Evolutionary conservation across 208 protist genomes (phyloP), one percentile per base, ranked within the genome.

Genomic region (Acanthamoeba lenticulata): DNA sequence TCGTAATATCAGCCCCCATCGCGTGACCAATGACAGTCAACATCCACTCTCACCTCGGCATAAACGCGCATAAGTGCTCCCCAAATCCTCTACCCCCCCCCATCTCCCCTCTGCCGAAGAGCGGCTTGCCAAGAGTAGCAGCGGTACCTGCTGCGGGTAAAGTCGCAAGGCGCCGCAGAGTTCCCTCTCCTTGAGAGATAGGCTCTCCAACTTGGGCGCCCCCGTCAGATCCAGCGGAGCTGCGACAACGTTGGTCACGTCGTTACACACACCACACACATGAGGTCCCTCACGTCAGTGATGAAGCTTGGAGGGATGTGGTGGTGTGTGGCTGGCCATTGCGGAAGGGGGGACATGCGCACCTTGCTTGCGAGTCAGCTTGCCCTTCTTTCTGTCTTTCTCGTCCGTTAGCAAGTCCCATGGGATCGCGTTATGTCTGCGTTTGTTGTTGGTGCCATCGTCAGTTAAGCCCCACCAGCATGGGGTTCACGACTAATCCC

Each of bases 161-260:
- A 88, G 38, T 27, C 47, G 42, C 15, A 88, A 44, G 15, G 42
- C 79, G 5, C 45, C 79, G 57, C 79, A 88, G 13, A 88, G 44
- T 32, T 88, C 79, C 44, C 79, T 9, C 21, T 88, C 79, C 45
- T 88, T 88, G 0, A 60, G 79, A 1, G 79, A 62, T 6, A 88
- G 44, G 17, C 42, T 42, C 36, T 88, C 79, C n/a, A 88, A 19
- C 42, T 60, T 60, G 27, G 79, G 79, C 2, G 45, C 42, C 27
- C 45, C 79, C 9, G 79, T 60, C 79, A 88, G 34, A 44, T 88
- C 79, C 79, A 88, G 36, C 2, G 47, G 79, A 38, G 79, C 79
- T 88, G 29, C n/a, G 45, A 19, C 47, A 55, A 19, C 47, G 1
- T 24, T 19, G 21, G 15, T 24, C 47, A 55, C 47, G 52, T 5